Conservation (phyloP, 768 basidiomycete species). For the Rhodotorula diobovata region DNA sequence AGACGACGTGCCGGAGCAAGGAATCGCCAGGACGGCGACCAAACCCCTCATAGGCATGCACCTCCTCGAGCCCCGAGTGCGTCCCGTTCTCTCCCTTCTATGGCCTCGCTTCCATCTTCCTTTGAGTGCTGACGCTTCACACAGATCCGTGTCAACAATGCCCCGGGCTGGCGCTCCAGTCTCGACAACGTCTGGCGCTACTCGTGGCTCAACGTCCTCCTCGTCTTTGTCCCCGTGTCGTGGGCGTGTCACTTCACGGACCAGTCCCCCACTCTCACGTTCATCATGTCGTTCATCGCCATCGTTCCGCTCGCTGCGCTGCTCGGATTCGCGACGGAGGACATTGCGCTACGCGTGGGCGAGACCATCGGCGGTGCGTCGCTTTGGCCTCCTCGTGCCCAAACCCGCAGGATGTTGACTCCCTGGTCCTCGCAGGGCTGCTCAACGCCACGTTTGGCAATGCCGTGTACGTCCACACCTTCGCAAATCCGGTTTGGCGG, state of each 20-base stretch:
- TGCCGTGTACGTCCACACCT: neutral
- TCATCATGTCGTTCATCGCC: constrained; percentile 67
- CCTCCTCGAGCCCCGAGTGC: constrained; percentile 6
- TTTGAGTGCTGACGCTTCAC: neutral
- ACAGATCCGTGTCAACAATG: constrained; percentile 5
- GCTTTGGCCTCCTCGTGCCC: constrained; percentile 36
- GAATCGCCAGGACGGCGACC: neutral
- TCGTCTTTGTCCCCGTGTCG: constrained; percentile 38
- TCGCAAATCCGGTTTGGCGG: no score
- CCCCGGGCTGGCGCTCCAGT: constrained; percentile 22
- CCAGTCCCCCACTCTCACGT: constrained; percentile 30
- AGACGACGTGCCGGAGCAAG: neutral
- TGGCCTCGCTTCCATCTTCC: no score
- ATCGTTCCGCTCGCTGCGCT: constrained; percentile 81
- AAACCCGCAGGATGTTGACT: constrained; percentile 9
- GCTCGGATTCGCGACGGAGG: constrained; percentile 78
- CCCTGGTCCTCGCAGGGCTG: constrained; percentile 45
- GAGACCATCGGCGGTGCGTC: constrained; percentile 45
- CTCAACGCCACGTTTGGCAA: constrained; percentile 65
- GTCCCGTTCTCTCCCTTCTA: neutral
- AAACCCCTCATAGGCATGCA: neutral
- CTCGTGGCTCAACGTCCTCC: constrained; percentile 40
- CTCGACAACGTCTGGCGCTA: constrained; percentile 31
- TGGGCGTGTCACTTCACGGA: constrained; percentile 36
- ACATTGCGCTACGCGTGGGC: constrained; percentile 73